A percentile compares a stretch with the other conserved stretches of the same genome.
phyloP scores from a whole-genome alignment of 2,329 filamentous ascomycete genomes.

The Teratosphaeria gauchensis region DNA sequence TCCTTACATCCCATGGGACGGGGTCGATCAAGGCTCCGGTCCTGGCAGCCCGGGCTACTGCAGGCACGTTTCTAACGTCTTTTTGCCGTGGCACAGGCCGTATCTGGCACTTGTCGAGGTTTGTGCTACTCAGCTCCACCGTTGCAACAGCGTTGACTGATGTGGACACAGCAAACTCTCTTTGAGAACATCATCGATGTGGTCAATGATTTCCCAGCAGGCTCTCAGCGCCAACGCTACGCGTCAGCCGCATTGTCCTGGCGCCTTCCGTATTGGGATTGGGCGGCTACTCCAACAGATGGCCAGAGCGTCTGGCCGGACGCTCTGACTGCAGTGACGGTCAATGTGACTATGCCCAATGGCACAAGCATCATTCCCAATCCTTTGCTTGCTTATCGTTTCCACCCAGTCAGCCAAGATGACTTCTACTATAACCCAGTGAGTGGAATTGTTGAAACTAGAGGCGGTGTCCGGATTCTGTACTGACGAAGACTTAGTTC shows the following conservation, averaged over 20 bases:
- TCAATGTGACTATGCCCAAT: conserved; percentile 27
- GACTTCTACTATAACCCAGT: conserved; percentile 54
- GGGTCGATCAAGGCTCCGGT: conserved; percentile 37
- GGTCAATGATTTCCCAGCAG: conserved; percentile 32
- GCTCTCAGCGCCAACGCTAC: conserved; percentile 29
- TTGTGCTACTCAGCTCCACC: not conserved
- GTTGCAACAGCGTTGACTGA: not conserved
- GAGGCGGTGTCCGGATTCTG: not conserved
- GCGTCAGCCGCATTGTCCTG: conserved; percentile 31
- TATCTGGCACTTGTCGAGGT: conserved; percentile 59
- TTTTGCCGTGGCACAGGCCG: conserved; percentile 75
- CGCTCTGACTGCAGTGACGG: conserved; percentile 29
- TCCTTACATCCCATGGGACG: conserved; percentile 53
- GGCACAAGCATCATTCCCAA: conserved; percentile 24
- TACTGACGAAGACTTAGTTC: conserved; percentile 25
- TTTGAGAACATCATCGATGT: conserved; percentile 32
- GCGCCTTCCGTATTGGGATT: conserved; percentile 41
- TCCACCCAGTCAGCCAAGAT: conserved; percentile 45
- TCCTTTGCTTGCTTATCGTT: conserved; percentile 26
- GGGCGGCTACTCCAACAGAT: conserved; percentile 30
- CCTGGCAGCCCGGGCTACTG: conserved; percentile 61
- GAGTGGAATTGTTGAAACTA: conserved; percentile 24
- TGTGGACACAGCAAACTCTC: conserved; percentile 30
- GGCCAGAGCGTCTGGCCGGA: conserved; percentile 28
- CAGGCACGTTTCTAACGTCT: conserved; percentile 63